These are phyloP conservation scores for Dryadomyces quercivorus DNA, from an alignment of 2,329 filamentous ascomycete species.

Conservation along the genomic window DNA sequence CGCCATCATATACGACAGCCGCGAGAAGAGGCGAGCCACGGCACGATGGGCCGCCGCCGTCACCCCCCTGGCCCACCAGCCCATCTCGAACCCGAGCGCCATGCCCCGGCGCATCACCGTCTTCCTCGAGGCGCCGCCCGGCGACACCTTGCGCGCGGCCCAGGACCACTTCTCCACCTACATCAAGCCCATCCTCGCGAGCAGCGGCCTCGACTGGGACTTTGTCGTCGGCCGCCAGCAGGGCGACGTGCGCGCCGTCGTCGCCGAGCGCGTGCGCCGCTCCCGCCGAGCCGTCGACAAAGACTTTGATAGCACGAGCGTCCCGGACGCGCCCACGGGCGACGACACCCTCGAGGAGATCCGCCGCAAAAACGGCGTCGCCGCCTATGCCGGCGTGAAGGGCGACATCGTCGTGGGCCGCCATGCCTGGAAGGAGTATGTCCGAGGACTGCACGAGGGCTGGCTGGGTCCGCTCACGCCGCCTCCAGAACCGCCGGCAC, in stretches of 20 bases:
- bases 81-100: conserved; percentile 52
- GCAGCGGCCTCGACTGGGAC: conserved; percentile 88
- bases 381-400: conserved; percentile 58
- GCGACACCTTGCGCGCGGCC: conserved; percentile 70
- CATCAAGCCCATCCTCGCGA: conserved; percentile 81
- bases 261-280: conserved; percentile 77
- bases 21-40: conserved; percentile 75
- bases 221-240: conserved; percentile 85
- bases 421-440: conserved; percentile 95
- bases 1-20: conserved; percentile 82
- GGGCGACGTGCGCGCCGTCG: conserved; percentile 79
- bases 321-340: conserved; percentile 36
- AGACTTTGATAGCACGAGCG: conserved; percentile 22
- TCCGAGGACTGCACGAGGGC: conserved; percentile 85
- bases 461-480: conserved; percentile 77
- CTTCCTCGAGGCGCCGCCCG: conserved; percentile 75
- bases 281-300: conserved; percentile 46
- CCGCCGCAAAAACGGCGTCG: conserved; percentile 53
- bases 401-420: conserved; percentile 85
- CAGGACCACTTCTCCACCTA: conserved; percentile 95
- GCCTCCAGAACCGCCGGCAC: conserved; percentile 15
- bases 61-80: conserved; percentile 68
- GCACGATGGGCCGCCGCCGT: conserved; percentile 80
- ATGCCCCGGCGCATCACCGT: conserved; percentile 78
- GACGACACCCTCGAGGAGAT: conserved; percentile 51